Conservation (phyloP, 2,329 filamentous ascomycete species). For the Fusarium graminum region DNA sequence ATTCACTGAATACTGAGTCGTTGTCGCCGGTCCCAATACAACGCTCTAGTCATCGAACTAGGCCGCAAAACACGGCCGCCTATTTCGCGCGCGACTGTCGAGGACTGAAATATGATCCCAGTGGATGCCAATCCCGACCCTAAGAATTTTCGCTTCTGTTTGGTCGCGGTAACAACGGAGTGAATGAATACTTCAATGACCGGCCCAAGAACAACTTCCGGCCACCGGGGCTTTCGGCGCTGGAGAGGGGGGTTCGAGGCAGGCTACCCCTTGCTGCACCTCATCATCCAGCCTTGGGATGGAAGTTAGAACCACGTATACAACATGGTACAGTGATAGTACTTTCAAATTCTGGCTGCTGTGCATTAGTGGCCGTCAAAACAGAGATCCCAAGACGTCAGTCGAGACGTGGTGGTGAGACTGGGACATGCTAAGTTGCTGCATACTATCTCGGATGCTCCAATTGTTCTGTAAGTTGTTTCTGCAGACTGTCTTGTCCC, state of each 20-base stretch:
- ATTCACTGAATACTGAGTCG: conserved; percentile 51
- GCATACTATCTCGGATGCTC: conserved; percentile 15
- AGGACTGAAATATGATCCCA: conserved; percentile 36
- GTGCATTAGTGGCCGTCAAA: conserved; percentile 54
- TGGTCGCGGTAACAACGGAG: conserved; percentile 33
- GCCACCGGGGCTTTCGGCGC: conserved; percentile 37
- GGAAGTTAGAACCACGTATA: conserved; percentile 40
- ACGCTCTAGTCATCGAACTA: conserved; percentile 40
- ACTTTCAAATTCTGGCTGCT: conserved; percentile 41
- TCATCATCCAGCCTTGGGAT: conserved; percentile 32
- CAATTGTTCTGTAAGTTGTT: conserved; percentile 19
- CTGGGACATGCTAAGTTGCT: conserved; percentile 44
- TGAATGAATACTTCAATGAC: conserved; percentile 30
- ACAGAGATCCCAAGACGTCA: conserved; percentile 52
- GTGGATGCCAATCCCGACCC: conserved; percentile 33
- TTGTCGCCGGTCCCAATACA: conserved; percentile 42
- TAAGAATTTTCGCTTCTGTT: conserved; percentile 46
- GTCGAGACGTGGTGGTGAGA: conserved; percentile 45
- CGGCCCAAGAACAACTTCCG: conserved; percentile 36
- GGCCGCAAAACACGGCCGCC: conserved; percentile 45
- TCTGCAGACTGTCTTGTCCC: conserved; percentile 38
- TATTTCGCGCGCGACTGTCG: conserved; percentile 45
- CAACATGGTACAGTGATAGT: conserved; percentile 33
- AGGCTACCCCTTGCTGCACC: conserved; percentile 39
- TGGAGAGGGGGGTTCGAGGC: conserved; percentile 38